These are phyloP conservation scores for Aureobasidium sp. DNA, from an alignment of 2,329 filamentous ascomycete genomes.

Conservation along the genomic window DNA sequence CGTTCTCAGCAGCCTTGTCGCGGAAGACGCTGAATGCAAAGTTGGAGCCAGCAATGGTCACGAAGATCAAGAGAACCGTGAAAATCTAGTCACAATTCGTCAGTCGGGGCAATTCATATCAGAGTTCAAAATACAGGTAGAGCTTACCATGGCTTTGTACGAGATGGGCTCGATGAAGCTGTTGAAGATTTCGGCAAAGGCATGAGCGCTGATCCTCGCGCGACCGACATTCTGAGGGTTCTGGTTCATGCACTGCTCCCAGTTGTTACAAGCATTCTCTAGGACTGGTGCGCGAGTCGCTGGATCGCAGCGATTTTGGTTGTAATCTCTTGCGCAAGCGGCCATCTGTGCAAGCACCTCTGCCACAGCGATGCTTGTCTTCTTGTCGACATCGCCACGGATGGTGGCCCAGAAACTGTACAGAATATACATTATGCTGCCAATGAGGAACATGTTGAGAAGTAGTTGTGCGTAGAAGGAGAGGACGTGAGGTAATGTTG, in stretches of 20 bases:
- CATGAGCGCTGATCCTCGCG: conserved; percentile 73
- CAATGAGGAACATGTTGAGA: conserved; percentile 56
- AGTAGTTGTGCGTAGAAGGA: conserved; percentile 58
- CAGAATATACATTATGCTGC: conserved; percentile 53
- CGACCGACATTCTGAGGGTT: conserved; percentile 70
- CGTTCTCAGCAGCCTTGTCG: conserved; percentile 26
- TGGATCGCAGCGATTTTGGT: conserved; percentile 64
- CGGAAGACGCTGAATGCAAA: conserved; percentile 50
- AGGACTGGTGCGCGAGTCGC: conserved; percentile 63
- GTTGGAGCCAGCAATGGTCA: conserved; percentile 49
- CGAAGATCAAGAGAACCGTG: conserved; percentile 38
- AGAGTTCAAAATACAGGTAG: not conserved
- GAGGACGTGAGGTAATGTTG: conserved; percentile 55
- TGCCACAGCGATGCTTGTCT: conserved; percentile 58
- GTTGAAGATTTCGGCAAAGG: conserved; percentile 88
- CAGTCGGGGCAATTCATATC: not conserved
- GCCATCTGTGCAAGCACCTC: conserved; percentile 65
- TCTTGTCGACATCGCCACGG: conserved; percentile 64
- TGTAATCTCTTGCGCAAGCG: conserved; percentile 63
- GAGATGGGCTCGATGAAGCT: conserved; percentile 86
- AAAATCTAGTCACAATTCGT: conserved; percentile 37
- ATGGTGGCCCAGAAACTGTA: conserved; percentile 63
- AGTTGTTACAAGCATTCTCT: conserved; percentile 63
- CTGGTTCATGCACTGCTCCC: conserved; percentile 80
- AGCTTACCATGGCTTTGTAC: conserved; percentile 64